A percentile compares a stretch with the other conserved stretches of the same genome.
These are phyloP conservation scores for Xylariaceae sp. DNA, from an alignment of 2,329 filamentous ascomycete genomes.

Conservation along the genomic window DNA sequence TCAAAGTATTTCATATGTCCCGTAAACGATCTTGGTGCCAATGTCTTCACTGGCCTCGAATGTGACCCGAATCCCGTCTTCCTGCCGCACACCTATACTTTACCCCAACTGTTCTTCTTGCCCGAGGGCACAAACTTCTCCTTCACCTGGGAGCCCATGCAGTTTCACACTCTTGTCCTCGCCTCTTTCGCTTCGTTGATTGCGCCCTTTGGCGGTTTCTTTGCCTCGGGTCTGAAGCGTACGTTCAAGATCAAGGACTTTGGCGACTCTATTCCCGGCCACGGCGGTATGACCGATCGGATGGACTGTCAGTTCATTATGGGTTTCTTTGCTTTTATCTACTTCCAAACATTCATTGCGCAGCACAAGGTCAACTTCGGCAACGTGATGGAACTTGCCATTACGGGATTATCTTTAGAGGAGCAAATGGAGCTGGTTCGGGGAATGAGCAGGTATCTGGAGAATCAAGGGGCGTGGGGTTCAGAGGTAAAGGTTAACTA, in stretches of 20 bases:
- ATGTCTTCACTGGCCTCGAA: slow-evolving; percentile 83
- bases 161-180: slow-evolving; percentile 86
- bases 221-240: slow-evolving; percentile 93
- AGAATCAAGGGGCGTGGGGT: slow-evolving; percentile 55
- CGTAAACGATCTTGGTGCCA: slow-evolving; percentile 92
- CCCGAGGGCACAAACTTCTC: slow-evolving; percentile 47
- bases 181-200: slow-evolving; percentile 94
- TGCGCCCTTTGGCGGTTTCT: slow-evolving; percentile 96
- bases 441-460: slow-evolving; percentile 59
- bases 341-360: slow-evolving; percentile 96
- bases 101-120: slow-evolving; percentile 58
- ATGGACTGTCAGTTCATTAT: slow-evolving; percentile 99
- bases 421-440: slow-evolving; percentile 83
- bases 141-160: slow-evolving; percentile 79
- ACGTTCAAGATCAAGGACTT: slow-evolving; percentile 99
- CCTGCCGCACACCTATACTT: slow-evolving; percentile 50
- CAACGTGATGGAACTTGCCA: slow-evolving; percentile 82
- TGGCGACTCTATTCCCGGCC: slow-evolving; percentile 93
- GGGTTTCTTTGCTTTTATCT: slow-evolving; percentile 98
- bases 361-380: slow-evolving; percentile 82
- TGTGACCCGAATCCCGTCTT: slow-evolving; percentile 93
- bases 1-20: slow-evolving; percentile 99
- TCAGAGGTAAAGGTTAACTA: slow-evolving; percentile 35
- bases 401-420: slow-evolving; percentile 80
- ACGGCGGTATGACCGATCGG: slow-evolving; percentile 95